Evolutionary conservation across 371 early-diverging fungal genomes (phyloP), one percentile per base, ranked within the genome.

Genomic region (Saksenaea oblongispora): DNA sequence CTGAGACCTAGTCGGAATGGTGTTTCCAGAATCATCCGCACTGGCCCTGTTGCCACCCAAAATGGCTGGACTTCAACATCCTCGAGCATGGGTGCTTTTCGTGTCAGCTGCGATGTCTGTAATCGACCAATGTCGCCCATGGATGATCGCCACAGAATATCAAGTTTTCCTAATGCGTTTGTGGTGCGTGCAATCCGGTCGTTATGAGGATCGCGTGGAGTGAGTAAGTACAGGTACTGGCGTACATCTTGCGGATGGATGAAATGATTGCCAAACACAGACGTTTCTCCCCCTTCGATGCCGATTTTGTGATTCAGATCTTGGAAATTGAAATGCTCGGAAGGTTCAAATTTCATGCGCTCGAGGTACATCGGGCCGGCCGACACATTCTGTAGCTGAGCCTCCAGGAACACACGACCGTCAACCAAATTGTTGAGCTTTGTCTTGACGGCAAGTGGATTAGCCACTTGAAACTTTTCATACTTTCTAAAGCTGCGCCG

Each of bases 361-460:
- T 98, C 96, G 54, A 97, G 80, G 73, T 78, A 93, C 93, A 98
- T 91, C 5, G 89, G 83, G 1, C 78, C 81, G 5, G 80, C 85
- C 0, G 94, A 87, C 14, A 92, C 85, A 70, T 98, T 98, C 68
- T 95, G 95, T 11, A 97, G 81, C 75, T 97, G 96, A 15, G 94
- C 94, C 72, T 98, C 98, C 56, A 97, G 75, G 71, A 94, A 88
- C 11, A 97, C 89, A 2, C 83, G 70, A 3, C 91, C 95, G 64
- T 91, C 92, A 10, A 71, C 59, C 56, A 79, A 73, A 47, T 90
- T 85, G 76, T 95, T 95, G 55, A 95, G 89, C 61, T 97, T 97
- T 13, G 98, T 98, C 77, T 96, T 97, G 65, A 98, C 97, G 9
- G 95, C 87, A 24, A 98, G 81, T 37, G 98, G 98, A 76, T 97